Conservation (phyloP, 2,329 filamentous ascomycete species). For the Aspergillus hiratsukae region DNA sequence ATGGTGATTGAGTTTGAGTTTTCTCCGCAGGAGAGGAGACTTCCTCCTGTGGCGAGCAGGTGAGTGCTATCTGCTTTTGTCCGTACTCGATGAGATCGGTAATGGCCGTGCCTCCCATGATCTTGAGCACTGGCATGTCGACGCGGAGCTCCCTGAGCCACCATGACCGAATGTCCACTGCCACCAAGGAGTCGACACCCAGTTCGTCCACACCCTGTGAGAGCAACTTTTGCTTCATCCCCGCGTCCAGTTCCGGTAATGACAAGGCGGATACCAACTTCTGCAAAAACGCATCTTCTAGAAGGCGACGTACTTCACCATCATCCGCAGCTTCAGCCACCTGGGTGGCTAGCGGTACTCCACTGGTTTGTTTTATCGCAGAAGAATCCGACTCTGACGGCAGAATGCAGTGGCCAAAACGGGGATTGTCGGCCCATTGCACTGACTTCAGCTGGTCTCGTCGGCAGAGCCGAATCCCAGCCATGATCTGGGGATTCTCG, state of each 20-base stretch:
- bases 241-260: no score
- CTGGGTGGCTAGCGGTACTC: background rate
- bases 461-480: conserved; percentile 1
- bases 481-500: conserved; percentile 1
- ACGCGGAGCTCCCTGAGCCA: conserved; percentile 43
- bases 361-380: no score
- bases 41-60: background rate
- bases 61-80: conserved; percentile 1
- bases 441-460: background rate
- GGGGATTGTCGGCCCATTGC: background rate
- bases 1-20: no score
- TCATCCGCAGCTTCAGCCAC: background rate
- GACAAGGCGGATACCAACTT: no score
- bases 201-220: conserved; percentile 10
- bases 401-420: background rate
- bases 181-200: conserved; percentile 36
- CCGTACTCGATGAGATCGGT: conserved; percentile 15
- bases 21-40: no score
- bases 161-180: conserved; percentile 45
- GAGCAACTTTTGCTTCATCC: background rate
- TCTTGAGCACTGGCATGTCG: conserved; percentile 46
- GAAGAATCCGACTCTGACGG: background rate
- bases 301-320: background rate
- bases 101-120: conserved; percentile 33
- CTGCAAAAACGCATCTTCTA: no score